Percentiles rank a stretch among this genome's conserved stretches.
phyloP scores from a whole-genome alignment of 768 basidiomycete species.

The Leucocoprinus leucothites region DNA sequence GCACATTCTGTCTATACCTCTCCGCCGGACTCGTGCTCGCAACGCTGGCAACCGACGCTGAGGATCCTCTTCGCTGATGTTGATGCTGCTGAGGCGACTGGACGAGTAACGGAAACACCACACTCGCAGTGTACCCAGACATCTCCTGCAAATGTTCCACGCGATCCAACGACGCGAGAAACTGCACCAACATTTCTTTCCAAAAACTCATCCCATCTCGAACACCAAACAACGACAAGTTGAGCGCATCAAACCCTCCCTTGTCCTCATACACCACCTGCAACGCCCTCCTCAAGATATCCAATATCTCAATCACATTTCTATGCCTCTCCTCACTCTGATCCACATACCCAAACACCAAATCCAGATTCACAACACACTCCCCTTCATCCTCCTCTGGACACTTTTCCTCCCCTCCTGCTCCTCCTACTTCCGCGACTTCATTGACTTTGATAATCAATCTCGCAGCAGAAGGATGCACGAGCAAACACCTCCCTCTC shows the following conservation, averaged over 20 bases:
- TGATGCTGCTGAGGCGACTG: constrained; percentile 6
- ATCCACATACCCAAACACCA: not conserved
- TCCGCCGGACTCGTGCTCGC: not conserved
- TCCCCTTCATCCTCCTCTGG: not conserved
- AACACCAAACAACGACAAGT: constrained; percentile 4
- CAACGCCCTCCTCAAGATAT: constrained; percentile 2
- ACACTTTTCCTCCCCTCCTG: not conserved
- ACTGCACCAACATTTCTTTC: not conserved
- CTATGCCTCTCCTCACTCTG: constrained; percentile 9
- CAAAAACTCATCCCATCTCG: constrained; percentile 6
- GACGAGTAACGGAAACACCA: constrained; percentile 7
- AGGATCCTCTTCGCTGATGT: not conserved
- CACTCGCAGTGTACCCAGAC: constrained; percentile 8
- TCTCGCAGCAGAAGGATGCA: not conserved
- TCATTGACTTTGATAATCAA: constrained; percentile 3
- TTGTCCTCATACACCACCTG: constrained; percentile 10
- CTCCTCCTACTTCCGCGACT: not conserved
- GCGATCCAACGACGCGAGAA: constrained; percentile 1
- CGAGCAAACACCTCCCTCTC: not conserved
- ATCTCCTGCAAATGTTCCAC: constrained; percentile 10
- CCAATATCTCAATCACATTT: constrained; percentile 4
- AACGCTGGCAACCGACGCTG: not conserved
- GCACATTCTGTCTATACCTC: constrained; percentile 4
- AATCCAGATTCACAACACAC: constrained; percentile 4
- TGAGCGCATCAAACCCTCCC: constrained; percentile 6